These are phyloP conservation scores for Klebsormidium nitens DNA, from an alignment of 139 green algal genomes.

Conservation along the genomic window DNA sequence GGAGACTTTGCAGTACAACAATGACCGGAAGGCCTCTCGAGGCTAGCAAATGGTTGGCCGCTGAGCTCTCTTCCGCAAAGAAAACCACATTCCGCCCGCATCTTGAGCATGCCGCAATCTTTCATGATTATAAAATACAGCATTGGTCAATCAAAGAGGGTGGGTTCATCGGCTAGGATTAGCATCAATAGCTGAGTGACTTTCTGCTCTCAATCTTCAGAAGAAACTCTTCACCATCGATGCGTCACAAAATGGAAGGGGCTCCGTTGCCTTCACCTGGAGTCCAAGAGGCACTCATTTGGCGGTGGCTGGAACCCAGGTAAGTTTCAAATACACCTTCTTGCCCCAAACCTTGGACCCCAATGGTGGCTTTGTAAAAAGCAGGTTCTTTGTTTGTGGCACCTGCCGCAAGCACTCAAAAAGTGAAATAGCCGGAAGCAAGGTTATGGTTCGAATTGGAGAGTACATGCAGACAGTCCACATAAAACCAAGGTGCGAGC, in stretches of 20 bases:
- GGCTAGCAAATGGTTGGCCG: too few species aligned
- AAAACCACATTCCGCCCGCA: too few species aligned
- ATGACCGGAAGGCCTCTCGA: too few species aligned
- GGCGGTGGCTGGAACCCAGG: neutral
- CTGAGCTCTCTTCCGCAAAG: too few species aligned
- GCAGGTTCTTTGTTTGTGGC: neutral
- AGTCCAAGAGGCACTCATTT: neutral
- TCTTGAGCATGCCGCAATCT: too few species aligned
- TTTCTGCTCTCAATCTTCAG: too few species aligned
- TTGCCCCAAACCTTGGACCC: neutral
- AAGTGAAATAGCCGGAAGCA: neutral
- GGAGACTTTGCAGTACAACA: too few species aligned
- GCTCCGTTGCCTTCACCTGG: neutral
- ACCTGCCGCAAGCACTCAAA: neutral
- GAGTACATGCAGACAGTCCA: neutral
- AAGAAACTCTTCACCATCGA: neutral
- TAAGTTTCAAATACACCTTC: neutral
- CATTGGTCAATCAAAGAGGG: too few species aligned
- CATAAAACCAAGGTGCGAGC: neutral
- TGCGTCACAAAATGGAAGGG: neutral
- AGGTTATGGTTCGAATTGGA: neutral
- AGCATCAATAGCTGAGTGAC: too few species aligned
- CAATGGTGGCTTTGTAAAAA: neutral
- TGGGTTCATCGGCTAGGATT: too few species aligned
- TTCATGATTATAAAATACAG: too few species aligned